Conservation (phyloP, 768 basidiomycete species). For the Trametes sanguinea region DNA sequence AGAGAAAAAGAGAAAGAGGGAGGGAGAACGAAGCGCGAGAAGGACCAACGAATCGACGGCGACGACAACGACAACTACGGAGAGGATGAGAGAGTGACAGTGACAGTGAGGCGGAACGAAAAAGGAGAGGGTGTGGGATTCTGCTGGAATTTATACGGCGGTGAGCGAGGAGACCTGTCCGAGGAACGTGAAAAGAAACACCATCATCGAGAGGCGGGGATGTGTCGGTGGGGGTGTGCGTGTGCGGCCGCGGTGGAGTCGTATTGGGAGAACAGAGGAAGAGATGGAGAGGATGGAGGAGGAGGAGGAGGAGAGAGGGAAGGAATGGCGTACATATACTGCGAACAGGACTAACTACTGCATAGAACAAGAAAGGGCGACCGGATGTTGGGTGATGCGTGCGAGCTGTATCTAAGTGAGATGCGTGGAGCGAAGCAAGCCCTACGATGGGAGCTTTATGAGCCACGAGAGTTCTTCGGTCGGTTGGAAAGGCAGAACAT, state of each 20-base stretch:
- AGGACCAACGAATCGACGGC: too few relatives aligned
- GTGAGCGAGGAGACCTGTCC: not conserved
- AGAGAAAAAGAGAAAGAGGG: too few relatives aligned
- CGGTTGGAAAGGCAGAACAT: not conserved
- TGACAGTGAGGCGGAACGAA: too few relatives aligned
- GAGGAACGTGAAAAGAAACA: too few relatives aligned
- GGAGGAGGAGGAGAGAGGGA: not conserved
- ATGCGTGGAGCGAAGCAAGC: not conserved
- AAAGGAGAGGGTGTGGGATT: too few relatives aligned
- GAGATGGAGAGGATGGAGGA: not conserved
- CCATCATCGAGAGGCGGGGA: too few relatives aligned
- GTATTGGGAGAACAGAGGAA: too few relatives aligned
- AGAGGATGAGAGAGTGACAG: too few relatives aligned
- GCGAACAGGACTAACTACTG: conserved; percentile 15
- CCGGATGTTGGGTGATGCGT: not conserved
- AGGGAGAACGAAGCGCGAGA: too few relatives aligned
- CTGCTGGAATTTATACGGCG: too few relatives aligned
- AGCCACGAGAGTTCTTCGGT: not conserved
- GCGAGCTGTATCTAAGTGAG: not conserved
- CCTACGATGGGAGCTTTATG: not conserved
- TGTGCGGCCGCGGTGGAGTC: not conserved
- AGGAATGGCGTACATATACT: conserved; percentile 3
- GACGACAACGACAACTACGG: too few relatives aligned
- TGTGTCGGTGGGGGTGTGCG: not conserved
- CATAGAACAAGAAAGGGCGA: conserved; percentile 9